Evolutionary conservation across 768 basidiomycete species (phyloP).

Genomic region (Pulveroboletus sp.): DNA sequence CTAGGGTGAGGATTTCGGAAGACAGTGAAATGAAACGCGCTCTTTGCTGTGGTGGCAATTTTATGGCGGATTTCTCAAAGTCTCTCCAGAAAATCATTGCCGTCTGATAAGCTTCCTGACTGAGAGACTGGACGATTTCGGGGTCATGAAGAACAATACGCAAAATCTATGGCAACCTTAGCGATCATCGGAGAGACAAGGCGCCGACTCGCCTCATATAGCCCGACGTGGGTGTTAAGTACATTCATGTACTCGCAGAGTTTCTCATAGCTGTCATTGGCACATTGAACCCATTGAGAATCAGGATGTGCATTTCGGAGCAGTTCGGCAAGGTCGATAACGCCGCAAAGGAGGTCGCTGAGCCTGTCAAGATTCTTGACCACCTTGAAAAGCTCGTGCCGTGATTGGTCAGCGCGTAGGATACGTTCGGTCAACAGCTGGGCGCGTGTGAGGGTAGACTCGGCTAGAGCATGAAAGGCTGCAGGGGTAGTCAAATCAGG

Average conservation of each 20-base stretch:
- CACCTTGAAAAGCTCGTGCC: constrained; percentile 74
- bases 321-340: constrained; percentile 95
- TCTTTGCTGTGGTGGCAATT: constrained; percentile 76
- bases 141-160: constrained; percentile 68
- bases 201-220: constrained; percentile 71
- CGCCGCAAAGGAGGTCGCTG: constrained; percentile 92
- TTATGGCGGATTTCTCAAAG: constrained; percentile 96
- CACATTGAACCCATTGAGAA: constrained; percentile 73
- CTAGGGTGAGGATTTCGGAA: constrained; percentile 84
- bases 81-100: constrained; percentile 94
- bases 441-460: constrained; percentile 78
- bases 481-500: constrained; percentile 65
- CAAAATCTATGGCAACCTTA: constrained; percentile 51
- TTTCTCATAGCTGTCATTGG: constrained; percentile 85
- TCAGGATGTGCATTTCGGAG: constrained; percentile 94
- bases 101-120: constrained; percentile 76
- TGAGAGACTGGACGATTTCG: constrained; percentile 61
- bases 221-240: constrained; percentile 87
- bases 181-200: constrained; percentile 14
- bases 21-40: constrained; percentile 85
- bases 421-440: constrained; percentile 84
- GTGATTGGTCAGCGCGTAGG: constrained; percentile 65
- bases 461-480: constrained; percentile 68
- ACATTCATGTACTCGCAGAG: constrained; percentile 98
- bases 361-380: constrained; percentile 96